Base-by-base conservation (phyloP, 257 asterid genomes). In the Solanum verrucosum region DNA sequence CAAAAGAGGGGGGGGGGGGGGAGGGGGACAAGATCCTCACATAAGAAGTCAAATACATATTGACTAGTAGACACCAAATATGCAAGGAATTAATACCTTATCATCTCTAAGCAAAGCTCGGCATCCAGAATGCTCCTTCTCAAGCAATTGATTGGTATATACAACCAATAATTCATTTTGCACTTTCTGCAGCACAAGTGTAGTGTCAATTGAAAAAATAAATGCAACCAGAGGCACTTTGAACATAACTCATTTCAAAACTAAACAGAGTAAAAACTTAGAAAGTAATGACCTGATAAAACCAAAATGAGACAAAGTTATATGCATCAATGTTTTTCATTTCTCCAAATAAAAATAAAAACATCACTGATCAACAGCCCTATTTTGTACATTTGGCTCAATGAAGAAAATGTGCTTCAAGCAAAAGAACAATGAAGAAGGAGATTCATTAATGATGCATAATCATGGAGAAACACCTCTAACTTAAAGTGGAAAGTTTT, bases 111-210 rank as follows among this genome's bases (percentile, higher is more conserved):
- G 95, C 90, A 94, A 86, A n/a, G 88, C 92, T 84, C 90, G 92
- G 70, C 93, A 90, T 83, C 98, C 98, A 82, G 98, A 92, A 75
- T 93, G 90, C 90, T 94, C 95, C 90, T 94, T 93, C 77, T 92
- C 94, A 74, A 94, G 90, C 88, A 94, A 84, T 44, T 92, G 94
- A 52, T 81, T 90, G 63, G 90, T 65, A 84, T 90, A 78, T 44
- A 65, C 81, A 18, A 88, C 92, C 90, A 94, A 40, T 88, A 94
- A 88, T 68, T 94, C 93, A 68, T 88, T 13, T 88, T 86, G 91
- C 60, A 89, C 92, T 91, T 72, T 90, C 95, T 93, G 84, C 83
- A 37, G 87, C 63, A 83, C 38, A 49, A 85, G 38, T 23, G 21
- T 31, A 40, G 35, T 42, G 65, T 21, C 52, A 35, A 56, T 18